Base-by-base conservation (phyloP, 176 grass and related monocot genomes). In the Melocanna baccifera region DNA sequence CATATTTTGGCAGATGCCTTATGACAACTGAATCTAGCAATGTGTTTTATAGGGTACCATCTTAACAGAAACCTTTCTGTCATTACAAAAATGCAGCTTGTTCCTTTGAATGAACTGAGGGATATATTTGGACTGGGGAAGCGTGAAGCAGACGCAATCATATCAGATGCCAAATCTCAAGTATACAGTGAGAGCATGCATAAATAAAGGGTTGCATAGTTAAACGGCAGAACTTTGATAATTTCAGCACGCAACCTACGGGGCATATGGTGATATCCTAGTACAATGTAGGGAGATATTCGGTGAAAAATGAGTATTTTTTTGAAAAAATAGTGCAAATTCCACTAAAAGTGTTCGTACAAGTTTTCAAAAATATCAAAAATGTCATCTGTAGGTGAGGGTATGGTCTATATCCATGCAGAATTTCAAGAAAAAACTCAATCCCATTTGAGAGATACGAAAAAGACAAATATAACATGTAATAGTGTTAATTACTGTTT, bases 111-210 rank as follows among this genome's bases (percentile, higher is more conserved):
- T 85, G 83, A 95, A 82, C 78, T 98, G 89, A 98, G 91, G 85
- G 94, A 92, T 76, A 91, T 95, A 89, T 93, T 98, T 89, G 96
- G 96, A 79, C 73, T 98, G 75, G 96, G 91, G 40, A 96, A 96
- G 81, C 87, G 85, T 73, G 96, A 98, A 73, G 88, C 93, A 67
- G 93, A 95, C 81, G 83, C 74, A 45, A 95, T 98, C 73, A 85
- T 90, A 77, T 85, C 89, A 70, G 91, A 98, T 73, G 88, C 90
- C 70, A 92, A 89, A 73, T 85, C 96, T 80, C 89, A 55, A 67
- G 81, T 98, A 66, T 97, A 91, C 59, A 86, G 90, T 77, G 89
- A 25, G 22, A 59, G 56, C 56, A 4, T 59, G 22, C 9, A 5
- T n/a, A 23, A 12, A n/a, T 25, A 23, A 59, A 59, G n/a, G 9